Evolutionary conservation across 768 basidiomycete genomes (phyloP).

Genomic region (Suillus plorans): DNA sequence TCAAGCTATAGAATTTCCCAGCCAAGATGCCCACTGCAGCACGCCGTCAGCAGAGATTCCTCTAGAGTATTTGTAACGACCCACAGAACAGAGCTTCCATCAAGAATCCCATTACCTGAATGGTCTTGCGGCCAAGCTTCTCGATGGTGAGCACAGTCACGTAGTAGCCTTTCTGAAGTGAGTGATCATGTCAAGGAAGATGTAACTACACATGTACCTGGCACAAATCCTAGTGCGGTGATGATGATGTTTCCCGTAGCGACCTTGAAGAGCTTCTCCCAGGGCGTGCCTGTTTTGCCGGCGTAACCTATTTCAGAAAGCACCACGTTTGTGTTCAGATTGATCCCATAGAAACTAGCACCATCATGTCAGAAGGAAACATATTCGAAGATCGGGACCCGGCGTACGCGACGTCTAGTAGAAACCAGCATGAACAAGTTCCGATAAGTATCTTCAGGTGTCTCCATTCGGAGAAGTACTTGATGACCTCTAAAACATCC

Average conservation of each 20-base stretch:
- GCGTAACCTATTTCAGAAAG: constrained; percentile 70
- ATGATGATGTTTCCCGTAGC: constrained; percentile 70
- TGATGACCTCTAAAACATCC: constrained; percentile 50
- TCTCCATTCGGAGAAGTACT: constrained; percentile 72
- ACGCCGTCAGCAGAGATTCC: background rate
- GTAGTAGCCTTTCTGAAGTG: constrained; percentile 55
- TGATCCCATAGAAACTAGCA: constrained; percentile 72
- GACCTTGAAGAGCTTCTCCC: constrained; percentile 67
- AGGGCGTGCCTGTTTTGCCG: constrained; percentile 53
- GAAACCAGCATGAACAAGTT: constrained; percentile 70
- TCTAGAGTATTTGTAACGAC: constrained; percentile 15
- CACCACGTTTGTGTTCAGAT: constrained; percentile 76
- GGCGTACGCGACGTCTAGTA: constrained; percentile 65
- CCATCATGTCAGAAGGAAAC: background rate
- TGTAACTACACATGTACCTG: constrained; percentile 41
- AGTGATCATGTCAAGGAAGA: background rate
- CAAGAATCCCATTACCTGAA: constrained; percentile 76
- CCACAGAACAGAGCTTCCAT: constrained; percentile 66
- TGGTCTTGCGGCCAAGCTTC: constrained; percentile 69
- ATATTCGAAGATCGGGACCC: constrained; percentile 11
- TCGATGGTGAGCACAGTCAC: constrained; percentile 68
- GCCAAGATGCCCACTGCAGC: constrained; percentile 64
- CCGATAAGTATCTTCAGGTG: constrained; percentile 68
- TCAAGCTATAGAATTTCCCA: constrained; percentile 56
- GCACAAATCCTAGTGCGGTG: constrained; percentile 74